Percentiles rank a stretch among this genome's conserved stretches.
Conservation (phyloP, 208 protist species). For the Spongospora subterranea region DNA sequence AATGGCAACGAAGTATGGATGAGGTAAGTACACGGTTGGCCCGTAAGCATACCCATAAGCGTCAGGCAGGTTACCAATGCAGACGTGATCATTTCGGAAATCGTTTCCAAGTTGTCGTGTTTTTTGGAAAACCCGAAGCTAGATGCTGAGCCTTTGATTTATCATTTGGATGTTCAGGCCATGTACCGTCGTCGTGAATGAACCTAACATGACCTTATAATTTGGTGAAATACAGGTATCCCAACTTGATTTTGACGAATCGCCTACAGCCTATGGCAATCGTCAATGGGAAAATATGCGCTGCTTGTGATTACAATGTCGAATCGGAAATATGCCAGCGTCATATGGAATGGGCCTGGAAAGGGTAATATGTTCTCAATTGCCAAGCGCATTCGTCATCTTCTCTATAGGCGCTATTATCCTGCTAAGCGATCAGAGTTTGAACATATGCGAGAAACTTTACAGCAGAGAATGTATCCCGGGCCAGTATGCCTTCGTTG, state of each 20-base stretch:
- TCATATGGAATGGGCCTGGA: conserved; percentile 97
- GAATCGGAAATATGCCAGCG: conserved; percentile 85
- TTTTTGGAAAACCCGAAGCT: conserved; percentile 86
- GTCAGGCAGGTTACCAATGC: conserved; percentile 82
- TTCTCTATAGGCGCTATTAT: background rate
- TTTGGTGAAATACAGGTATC: conserved; percentile 99
- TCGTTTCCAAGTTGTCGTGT: conserved; percentile 80
- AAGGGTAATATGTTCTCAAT: conserved; percentile 73
- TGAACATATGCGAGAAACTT: conserved; percentile 37
- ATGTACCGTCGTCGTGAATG: background rate
- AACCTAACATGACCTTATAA: background rate
- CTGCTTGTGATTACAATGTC: conserved; percentile 74
- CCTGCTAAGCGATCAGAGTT: conserved; percentile 16
- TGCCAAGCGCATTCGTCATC: background rate
- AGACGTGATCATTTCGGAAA: conserved; percentile 75
- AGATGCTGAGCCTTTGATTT: conserved; percentile 91
- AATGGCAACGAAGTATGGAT: conserved; percentile 64
- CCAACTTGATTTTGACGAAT: conserved; percentile 99
- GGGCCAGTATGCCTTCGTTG: background rate
- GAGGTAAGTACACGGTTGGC: conserved; percentile 90
- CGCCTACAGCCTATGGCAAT: conserved; percentile 95
- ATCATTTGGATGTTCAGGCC: conserved; percentile 89
- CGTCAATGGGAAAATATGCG: conserved; percentile 89
- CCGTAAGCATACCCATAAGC: conserved; percentile 72
- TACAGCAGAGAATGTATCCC: conserved; percentile 48